Percentiles rank a stretch among this genome's conserved stretches.
These are phyloP conservation scores for Plantago major DNA, from an alignment of 257 asterid species.

Conservation along the genomic window DNA sequence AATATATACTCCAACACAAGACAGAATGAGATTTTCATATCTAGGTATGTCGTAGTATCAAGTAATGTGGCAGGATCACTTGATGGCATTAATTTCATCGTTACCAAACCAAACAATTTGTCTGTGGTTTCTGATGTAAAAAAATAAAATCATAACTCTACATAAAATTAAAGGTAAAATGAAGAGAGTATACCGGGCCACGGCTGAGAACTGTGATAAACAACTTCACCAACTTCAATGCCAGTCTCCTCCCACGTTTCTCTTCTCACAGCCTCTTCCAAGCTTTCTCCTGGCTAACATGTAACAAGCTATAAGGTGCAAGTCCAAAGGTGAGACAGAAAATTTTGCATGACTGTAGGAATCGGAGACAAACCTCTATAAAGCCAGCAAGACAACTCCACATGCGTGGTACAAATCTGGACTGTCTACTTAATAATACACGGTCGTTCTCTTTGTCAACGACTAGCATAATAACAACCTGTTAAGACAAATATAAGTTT, in stretches of 20 bases:
- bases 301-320: constrained; percentile 10
- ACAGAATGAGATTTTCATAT: too few relatives aligned
- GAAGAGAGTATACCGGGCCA: constrained; percentile 72
- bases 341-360: neutral
- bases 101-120: neutral
- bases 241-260: constrained; percentile 97
- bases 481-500: constrained; percentile 16
- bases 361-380: constrained; percentile 57
- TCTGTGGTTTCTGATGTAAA: too few relatives aligned
- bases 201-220: constrained; percentile 96
- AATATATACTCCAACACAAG: too few relatives aligned
- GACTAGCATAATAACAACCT: constrained; percentile 97
- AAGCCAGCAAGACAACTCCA: constrained; percentile 99
- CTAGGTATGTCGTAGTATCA: neutral
- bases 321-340: neutral
- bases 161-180: neutral
- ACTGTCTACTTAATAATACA: constrained; percentile 77
- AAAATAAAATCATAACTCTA: too few relatives aligned
- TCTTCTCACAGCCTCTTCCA: constrained; percentile 96
- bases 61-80: neutral
- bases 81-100: neutral
- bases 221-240: constrained; percentile 90
- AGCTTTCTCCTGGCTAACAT: constrained; percentile 88
- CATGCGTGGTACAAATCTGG: constrained; percentile 95
- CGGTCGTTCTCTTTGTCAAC: constrained; percentile 87